Base-by-base conservation (phyloP, 2,329 filamentous ascomycete species). In the Fusarium mangiferae region DNA sequence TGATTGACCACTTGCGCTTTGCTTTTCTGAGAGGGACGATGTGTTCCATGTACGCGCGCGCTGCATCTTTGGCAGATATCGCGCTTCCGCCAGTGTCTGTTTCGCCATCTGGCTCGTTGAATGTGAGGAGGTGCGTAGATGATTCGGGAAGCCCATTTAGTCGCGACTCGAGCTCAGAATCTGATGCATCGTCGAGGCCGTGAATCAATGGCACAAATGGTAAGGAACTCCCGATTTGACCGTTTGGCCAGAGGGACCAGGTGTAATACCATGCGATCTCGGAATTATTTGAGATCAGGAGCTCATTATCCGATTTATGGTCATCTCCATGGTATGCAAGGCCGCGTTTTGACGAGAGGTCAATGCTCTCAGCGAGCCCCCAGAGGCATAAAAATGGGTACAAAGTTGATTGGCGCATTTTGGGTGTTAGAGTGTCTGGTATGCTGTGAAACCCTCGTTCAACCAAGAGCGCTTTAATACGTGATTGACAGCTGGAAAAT, bases 221-320 rank as follows among this genome's bases (percentile, higher is more conserved):
- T 24, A 83, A 52, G 4, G 76, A 72, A 18, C 70, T 59, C n/a
- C 76, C 73, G 4, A 81, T 72, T 17, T 68, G 58, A 2, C 73
- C 55, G 0, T 80, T 76, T 3, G 80, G 77, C 66, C 78, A 78
- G 2, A 80, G 78, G 1, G 83, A 83, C 83, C 83, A 85, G 0
- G 82, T 85, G 61, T 84, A 85, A 70, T 85, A 85, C 84, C 84
- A 85, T 0, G 78, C 73, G 18, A 85, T 80, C 12, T 81, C 77
- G 0, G 84, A 84, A 30, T 81, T 76, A 22, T 79, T 75, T 0
- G 83, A 84, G 3, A 81, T 63, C 2, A 85, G 62, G 3, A 84
- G 74, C n/a, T 78, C 65, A 45, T 79, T 79, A 61, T 85, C 84
- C 1, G 79, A 68, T 20, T 77, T 48, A 18, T 79, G 75, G 7